phyloP scores from a whole-genome alignment of 2,329 filamentous ascomycete species.

The Lachnellula occidentalis region DNA sequence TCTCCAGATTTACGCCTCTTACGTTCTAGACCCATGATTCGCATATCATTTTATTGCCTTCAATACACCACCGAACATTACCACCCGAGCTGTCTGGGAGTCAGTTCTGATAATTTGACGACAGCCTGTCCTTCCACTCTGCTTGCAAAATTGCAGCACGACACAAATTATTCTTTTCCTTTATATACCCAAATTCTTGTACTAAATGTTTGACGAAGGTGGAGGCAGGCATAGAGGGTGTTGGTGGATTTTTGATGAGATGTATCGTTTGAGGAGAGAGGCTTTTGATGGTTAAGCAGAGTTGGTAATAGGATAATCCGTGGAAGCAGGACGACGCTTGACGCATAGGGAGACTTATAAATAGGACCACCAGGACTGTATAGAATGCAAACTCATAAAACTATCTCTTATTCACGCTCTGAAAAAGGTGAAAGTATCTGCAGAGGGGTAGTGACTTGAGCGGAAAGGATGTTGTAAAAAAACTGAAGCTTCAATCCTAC shows the following conservation, averaged over 20 bases:
- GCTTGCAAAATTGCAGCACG: conserved; percentile 1
- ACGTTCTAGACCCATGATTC: conserved; percentile 26
- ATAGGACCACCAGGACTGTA: not conserved
- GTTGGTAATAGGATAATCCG: not conserved
- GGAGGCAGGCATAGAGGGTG: not conserved
- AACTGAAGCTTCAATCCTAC: no score
- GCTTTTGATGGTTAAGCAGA: not conserved
- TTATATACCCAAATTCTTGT: conserved; percentile 32
- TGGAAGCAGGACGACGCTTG: not conserved
- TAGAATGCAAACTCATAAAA: not conserved
- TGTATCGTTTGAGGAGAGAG: not conserved
- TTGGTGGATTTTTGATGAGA: not conserved
- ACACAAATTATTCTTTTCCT: conserved; percentile 16
- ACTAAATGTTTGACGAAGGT: conserved; percentile 15
- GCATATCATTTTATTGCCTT: conserved; percentile 19
- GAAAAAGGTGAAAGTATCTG: no score
- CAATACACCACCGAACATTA: conserved; percentile 7
- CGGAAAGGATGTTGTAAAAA: no score
- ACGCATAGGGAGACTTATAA: not conserved
- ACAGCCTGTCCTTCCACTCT: conserved; percentile 7
- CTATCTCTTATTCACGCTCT: not conserved
- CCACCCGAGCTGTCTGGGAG: conserved; percentile 14
- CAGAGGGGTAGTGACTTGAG: no score
- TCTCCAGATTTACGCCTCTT: conserved; percentile 20
- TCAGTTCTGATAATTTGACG: conserved; percentile 20